Evolutionary conservation across 140 eudicot genomes (phyloP).

Genomic region (Anethum foeniculum): DNA sequence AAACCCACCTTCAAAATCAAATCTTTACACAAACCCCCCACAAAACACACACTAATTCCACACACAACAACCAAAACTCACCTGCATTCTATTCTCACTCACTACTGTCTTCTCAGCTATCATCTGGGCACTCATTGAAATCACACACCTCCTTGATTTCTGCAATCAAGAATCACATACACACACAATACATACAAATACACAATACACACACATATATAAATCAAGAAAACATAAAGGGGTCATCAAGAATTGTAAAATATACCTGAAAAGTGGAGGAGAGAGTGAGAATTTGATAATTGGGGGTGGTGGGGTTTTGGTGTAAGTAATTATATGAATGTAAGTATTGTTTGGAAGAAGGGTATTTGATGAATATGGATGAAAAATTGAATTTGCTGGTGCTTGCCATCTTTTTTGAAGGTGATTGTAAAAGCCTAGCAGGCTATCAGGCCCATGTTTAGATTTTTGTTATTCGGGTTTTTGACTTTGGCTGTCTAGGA

Average conservation of each 20-base stretch:
- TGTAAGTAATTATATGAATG: too few relatives aligned
- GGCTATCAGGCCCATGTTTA: background rate
- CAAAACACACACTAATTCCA: background rate
- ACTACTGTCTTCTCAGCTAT: conserved; percentile 30
- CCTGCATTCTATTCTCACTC: conserved; percentile 71
- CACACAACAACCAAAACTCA: conserved; percentile 11
- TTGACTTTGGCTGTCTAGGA: too few relatives aligned
- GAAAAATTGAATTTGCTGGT: conserved; percentile 1
- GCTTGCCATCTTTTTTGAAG: background rate
- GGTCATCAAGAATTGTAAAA: background rate
- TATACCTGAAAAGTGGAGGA: background rate
- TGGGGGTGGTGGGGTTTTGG: conserved; percentile 19
- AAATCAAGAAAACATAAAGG: background rate
- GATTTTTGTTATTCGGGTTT: too few relatives aligned
- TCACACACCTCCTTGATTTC: conserved; percentile 24
- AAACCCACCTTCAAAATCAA: background rate
- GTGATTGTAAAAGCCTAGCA: background rate
- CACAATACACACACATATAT: background rate
- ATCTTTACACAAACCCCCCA: background rate
- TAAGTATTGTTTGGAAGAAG: background rate
- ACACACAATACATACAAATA: background rate
- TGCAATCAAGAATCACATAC: conserved; percentile 7
- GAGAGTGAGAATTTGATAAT: background rate
- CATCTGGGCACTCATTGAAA: conserved; percentile 32
- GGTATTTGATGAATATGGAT: background rate